Evolutionary conservation across 257 asterid species (phyloP).

Genomic region (Rhazya stricta): DNA sequence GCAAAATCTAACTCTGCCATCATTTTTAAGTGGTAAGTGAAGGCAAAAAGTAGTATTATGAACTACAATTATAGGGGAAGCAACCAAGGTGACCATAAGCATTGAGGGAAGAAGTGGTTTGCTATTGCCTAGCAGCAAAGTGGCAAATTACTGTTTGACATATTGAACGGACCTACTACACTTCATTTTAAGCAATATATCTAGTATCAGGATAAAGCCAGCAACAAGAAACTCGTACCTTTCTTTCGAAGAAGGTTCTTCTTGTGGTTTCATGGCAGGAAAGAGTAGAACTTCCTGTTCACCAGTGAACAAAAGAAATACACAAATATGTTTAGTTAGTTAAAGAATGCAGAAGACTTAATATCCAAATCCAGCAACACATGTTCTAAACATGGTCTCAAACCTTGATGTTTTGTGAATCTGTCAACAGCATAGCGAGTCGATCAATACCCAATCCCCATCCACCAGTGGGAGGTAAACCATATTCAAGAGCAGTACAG

Average conservation of each 20-base stretch:
- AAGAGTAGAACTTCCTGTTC: conserved; percentile 80
- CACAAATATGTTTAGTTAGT: neutral
- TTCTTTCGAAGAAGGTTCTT: conserved; percentile 55
- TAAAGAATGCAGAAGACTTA: neutral
- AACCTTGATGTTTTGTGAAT: conserved; percentile 94
- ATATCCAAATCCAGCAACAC: neutral
- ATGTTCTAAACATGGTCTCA: neutral
- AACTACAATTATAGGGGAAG: too few species aligned
- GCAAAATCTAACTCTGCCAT: too few species aligned
- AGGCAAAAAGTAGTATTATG: too few species aligned
- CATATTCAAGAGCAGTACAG: conserved; percentile 88
- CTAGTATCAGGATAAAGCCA: neutral
- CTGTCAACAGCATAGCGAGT: conserved; percentile 78
- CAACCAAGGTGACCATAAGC: too few species aligned
- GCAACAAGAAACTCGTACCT: conserved; percentile 23
- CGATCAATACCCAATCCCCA: conserved; percentile 98
- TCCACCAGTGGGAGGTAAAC: conserved; percentile 93
- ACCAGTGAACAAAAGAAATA: neutral
- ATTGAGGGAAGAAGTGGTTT: too few species aligned
- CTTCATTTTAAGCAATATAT: too few species aligned
- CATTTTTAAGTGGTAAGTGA: too few species aligned
- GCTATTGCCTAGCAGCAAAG: too few species aligned
- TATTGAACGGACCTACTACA: too few species aligned
- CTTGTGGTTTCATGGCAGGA: conserved; percentile 94
- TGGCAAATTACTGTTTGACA: too few species aligned